phyloP scores from a whole-genome alignment of 2,329 filamentous ascomycete genomes.

The Xylogone sp. region DNA sequence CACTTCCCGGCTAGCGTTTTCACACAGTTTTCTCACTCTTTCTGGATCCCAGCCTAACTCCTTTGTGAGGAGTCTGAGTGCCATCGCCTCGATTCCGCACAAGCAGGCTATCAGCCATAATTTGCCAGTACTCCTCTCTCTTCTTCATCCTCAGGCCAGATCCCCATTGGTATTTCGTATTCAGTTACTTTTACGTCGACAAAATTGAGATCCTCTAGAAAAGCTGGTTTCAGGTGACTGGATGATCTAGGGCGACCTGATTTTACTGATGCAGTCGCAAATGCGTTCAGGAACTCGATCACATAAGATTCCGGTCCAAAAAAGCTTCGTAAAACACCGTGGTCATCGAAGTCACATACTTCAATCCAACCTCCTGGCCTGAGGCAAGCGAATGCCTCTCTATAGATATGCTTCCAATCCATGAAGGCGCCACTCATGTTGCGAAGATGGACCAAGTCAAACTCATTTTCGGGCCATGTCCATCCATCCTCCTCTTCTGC shows the following conservation, averaged over 20 bases:
- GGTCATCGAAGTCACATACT: slow-evolving; percentile 26
- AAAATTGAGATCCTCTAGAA: slow-evolving; percentile 35
- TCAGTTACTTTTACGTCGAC: slow-evolving; percentile 32
- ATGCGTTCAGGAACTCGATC: slow-evolving; percentile 4
- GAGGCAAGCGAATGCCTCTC: slow-evolving; percentile 39
- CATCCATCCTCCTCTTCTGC: slow-evolving; percentile 37
- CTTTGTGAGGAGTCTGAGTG: slow-evolving; percentile 20
- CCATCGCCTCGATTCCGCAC: slow-evolving; percentile 20
- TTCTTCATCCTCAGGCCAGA: slow-evolving; percentile 31
- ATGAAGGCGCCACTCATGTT: slow-evolving; percentile 54
- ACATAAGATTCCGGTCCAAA: slow-evolving; percentile 14
- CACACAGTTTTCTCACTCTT: slow-evolving; percentile 15
- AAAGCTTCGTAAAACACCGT: slow-evolving; percentile 12
- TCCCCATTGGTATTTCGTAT: slow-evolving; percentile 22
- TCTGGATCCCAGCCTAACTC: slow-evolving; percentile 21
- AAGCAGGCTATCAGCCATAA: slow-evolving; percentile 20
- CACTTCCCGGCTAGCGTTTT: slow-evolving; percentile 10
- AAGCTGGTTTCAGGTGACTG: slow-evolving; percentile 18
- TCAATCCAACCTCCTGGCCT: slow-evolving; percentile 29
- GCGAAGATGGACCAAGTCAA: slow-evolving; percentile 58
- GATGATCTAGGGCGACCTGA: slow-evolving; percentile 15
- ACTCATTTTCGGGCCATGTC: slow-evolving; percentile 48
- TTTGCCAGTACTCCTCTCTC: slow-evolving; percentile 18
- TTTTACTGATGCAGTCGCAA: slow-evolving; percentile 14
- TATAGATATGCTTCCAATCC: slow-evolving; percentile 52